These are phyloP conservation scores for Nigrospora sphaerica DNA, from an alignment of 2,329 filamentous ascomycete species.

Conservation along the genomic window DNA sequence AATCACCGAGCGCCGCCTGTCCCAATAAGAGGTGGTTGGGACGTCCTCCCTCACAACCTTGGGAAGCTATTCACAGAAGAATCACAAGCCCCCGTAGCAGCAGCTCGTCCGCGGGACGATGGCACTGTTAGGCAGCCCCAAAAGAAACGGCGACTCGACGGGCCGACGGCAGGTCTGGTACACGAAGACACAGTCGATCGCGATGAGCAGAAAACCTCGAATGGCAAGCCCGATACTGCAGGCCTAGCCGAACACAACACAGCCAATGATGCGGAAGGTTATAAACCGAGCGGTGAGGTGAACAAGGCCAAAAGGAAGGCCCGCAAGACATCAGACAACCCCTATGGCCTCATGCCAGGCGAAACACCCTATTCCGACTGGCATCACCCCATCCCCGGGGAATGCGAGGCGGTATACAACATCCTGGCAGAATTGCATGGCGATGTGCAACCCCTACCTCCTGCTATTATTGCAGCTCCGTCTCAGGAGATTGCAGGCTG, in stretches of 20 bases:
- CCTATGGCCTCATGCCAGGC: constrained; percentile 48
- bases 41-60: constrained; percentile 1
- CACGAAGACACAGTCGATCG: neutral
- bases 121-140: neutral
- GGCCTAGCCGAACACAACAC: neutral
- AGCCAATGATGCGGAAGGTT: neutral
- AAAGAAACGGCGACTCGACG: neutral
- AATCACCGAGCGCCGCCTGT: neutral
- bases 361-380: constrained; percentile 63
- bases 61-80: neutral
- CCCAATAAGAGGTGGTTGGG: constrained; percentile 2
- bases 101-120: too few species aligned
- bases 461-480: constrained; percentile 61
- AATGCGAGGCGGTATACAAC: constrained; percentile 62
- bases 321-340: constrained; percentile 26
- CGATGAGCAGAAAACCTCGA: neutral
- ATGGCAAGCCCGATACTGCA: neutral
- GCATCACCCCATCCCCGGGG: constrained; percentile 54
- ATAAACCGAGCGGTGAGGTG: neutral
- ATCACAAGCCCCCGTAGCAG: too few species aligned
- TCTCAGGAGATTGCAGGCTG: constrained; percentile 65
- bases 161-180: neutral
- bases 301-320: constrained; percentile 14
- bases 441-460: constrained; percentile 43
- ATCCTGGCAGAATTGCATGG: constrained; percentile 63